These are phyloP conservation scores for Rubia peregrina DNA, from an alignment of 305 asterid species.

Conservation along the genomic window DNA sequence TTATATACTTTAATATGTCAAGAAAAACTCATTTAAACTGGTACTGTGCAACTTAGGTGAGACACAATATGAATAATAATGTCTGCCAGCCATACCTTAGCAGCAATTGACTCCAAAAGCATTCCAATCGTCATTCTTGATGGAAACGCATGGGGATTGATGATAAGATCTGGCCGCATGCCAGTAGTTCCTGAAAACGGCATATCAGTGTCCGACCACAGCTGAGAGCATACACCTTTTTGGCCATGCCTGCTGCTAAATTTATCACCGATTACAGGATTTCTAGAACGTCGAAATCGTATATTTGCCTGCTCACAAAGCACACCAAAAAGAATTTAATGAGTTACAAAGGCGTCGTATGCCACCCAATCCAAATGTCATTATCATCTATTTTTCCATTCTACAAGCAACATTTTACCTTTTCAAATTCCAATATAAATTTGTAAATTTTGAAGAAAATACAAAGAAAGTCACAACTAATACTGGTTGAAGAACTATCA, in stretches of 20 bases:
- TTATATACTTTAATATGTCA: not conserved
- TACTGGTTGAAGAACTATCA: not conserved
- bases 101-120: slow-evolving; percentile 95
- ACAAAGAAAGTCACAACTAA: not conserved
- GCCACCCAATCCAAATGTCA: not conserved
- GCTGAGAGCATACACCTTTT: slow-evolving; percentile 98
- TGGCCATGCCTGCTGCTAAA: slow-evolving; percentile 99
- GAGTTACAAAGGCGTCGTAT: not conserved
- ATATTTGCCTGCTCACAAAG: slow-evolving; percentile 61
- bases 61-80: slow-evolving; percentile 3
- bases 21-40: not conserved
- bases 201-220: slow-evolving; percentile 90
- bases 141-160: slow-evolving; percentile 97
- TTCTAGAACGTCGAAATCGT: slow-evolving; percentile 75
- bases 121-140: slow-evolving; percentile 95
- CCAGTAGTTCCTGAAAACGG: slow-evolving; percentile 86
- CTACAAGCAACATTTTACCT: not conserved
- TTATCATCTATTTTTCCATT: not conserved
- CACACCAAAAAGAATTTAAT: slow-evolving; percentile 7
- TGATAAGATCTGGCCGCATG: slow-evolving; percentile 95
- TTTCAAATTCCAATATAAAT: not conserved
- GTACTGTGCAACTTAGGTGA: not conserved
- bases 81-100: slow-evolving; percentile 51
- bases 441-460: not conserved
- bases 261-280: slow-evolving; percentile 91